Percentiles rank a stretch among this genome's conserved stretches.
Evolutionary conservation across 2,329 filamentous ascomycete genomes (phyloP).

Genomic region (Colletotrichum kahawae): DNA sequence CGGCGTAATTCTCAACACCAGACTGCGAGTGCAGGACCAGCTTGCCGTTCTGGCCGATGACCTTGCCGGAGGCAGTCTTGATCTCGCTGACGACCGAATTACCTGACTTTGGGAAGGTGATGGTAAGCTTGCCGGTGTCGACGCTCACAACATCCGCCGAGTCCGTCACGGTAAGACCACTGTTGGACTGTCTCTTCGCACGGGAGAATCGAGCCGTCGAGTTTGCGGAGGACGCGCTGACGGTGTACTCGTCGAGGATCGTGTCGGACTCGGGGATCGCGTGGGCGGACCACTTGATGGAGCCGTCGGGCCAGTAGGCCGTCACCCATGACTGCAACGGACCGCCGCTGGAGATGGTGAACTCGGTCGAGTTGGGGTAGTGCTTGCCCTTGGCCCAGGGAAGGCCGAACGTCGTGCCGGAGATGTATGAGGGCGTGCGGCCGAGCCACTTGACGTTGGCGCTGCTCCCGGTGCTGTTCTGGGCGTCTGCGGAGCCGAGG

Average conservation of each 20-base stretch:
- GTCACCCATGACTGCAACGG: conserved; percentile 58
- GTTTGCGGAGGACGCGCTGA: conserved; percentile 24
- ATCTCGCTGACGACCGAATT: conserved; percentile 43
- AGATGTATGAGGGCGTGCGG: conserved; percentile 35
- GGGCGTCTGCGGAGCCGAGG: conserved; percentile 10
- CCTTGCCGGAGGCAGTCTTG: conserved; percentile 43
- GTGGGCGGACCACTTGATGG: conserved; percentile 66
- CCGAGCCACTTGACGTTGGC: conserved; percentile 44
- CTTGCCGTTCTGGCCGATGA: conserved; percentile 50
- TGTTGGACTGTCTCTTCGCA: conserved; percentile 35
- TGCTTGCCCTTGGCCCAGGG: conserved; percentile 48
- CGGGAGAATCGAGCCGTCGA: conserved; percentile 27
- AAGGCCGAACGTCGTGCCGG: conserved; percentile 48
- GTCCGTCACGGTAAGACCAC: conserved; percentile 26
- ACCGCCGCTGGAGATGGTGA: conserved; percentile 33
- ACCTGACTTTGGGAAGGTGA: conserved; percentile 48
- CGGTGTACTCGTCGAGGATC: conserved; percentile 45
- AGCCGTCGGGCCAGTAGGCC: conserved; percentile 64
- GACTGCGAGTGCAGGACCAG: conserved; percentile 59
- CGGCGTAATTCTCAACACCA: conserved; percentile 45
- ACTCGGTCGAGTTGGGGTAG: conserved; percentile 38
- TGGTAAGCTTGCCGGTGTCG: conserved; percentile 48
- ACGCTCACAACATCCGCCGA: conserved; percentile 37
- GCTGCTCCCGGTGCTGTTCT: conserved; percentile 10
- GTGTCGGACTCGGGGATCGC: conserved; percentile 50